Percentiles rank a stretch among this genome's conserved stretches.
These are phyloP conservation scores for Asterophora parasitica DNA, from an alignment of 768 basidiomycete species.

Conservation along the genomic window DNA sequence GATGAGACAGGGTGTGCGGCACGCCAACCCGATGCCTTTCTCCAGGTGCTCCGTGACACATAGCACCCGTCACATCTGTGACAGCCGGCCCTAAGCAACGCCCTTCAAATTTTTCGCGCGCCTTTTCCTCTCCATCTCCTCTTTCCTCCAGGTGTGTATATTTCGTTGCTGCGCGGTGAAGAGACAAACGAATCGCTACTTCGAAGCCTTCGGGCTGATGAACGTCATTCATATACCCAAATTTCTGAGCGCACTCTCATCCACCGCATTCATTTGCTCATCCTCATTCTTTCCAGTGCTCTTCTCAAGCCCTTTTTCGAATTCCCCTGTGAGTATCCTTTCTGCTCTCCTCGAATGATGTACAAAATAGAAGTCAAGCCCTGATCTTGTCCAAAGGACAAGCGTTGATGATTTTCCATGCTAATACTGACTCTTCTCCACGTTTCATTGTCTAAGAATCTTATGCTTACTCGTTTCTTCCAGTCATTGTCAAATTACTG, in stretches of 20 bases:
- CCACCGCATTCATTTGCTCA: constrained; percentile 4
- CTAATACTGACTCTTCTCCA: constrained; percentile 68
- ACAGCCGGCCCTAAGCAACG: constrained; percentile 34
- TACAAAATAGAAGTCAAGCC: constrained; percentile 88
- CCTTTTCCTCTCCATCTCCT: constrained; percentile 8
- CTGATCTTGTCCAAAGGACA: constrained; percentile 74
- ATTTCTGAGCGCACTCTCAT: constrained; percentile 63
- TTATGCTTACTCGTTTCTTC: neutral
- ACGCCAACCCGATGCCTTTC: neutral
- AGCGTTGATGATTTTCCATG: constrained; percentile 78
- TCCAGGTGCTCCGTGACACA: constrained; percentile 6
- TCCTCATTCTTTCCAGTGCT: constrained; percentile 9
- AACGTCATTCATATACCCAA: constrained; percentile 77
- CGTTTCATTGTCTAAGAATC: neutral
- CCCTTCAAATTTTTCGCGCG: constrained; percentile 14
- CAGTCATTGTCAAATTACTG: too few species aligned
- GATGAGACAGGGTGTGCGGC: constrained; percentile 21
- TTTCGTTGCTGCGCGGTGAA: constrained; percentile 39
- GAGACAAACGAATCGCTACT: constrained; percentile 85
- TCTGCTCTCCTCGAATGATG: constrained; percentile 39
- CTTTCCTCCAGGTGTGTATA: constrained; percentile 28
- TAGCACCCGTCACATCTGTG: constrained; percentile 6
- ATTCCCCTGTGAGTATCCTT: constrained; percentile 24
- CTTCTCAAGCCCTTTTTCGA: constrained; percentile 4
- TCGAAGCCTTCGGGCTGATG: constrained; percentile 70